Base-by-base conservation (phyloP, 75 land plant species). In the Picea sitchensis region DNA sequence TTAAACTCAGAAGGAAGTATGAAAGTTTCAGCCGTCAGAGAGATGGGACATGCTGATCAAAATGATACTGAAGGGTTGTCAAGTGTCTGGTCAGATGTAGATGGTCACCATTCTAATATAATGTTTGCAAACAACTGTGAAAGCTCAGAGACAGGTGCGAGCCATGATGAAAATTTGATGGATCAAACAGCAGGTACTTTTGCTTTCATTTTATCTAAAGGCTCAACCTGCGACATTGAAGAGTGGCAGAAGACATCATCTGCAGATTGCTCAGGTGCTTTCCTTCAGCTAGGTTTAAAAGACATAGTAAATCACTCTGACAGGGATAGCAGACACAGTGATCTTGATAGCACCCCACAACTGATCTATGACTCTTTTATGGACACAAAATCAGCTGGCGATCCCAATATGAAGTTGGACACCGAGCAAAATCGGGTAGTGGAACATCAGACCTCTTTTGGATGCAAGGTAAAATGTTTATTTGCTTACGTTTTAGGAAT, bases 121-220 rank as follows among this genome's bases (percentile, higher is more conserved):
- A n/a, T 41, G 54, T 71, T 71, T 44, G 51, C 23, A 41, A 71
- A 71, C n/a, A 41, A 71, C 44, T 20, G 26, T 71, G 51, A 71
- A 71, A 47, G 2, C 44, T 71, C 73, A 36, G 54, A 21, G 18
- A 11, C 47, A 71, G 54, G 54, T 71, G n/a, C 21, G 11, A 38
- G 54, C 13, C 73, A 71, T n/a, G 51, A 71, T 41, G 73, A 71
- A 71, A 71, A 71, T n/a, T 41, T 71, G 73, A 54, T 71, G 51
- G 73, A 71, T 44, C 73, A 71, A 71, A 44, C 73, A 71, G 12
- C 54, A 71, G n/a, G 13, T 71, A 23, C 54, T 71, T 71, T 71
- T 71, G 21, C 73, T 8, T 71, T 71, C 41, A 44, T 71, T 44
- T 23, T 44, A 38, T 71, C 73, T 8, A 38, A 71, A 71, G 23